Conservation (phyloP, 139 green algal species). For the Edaphochlamys debaryana region DNA sequence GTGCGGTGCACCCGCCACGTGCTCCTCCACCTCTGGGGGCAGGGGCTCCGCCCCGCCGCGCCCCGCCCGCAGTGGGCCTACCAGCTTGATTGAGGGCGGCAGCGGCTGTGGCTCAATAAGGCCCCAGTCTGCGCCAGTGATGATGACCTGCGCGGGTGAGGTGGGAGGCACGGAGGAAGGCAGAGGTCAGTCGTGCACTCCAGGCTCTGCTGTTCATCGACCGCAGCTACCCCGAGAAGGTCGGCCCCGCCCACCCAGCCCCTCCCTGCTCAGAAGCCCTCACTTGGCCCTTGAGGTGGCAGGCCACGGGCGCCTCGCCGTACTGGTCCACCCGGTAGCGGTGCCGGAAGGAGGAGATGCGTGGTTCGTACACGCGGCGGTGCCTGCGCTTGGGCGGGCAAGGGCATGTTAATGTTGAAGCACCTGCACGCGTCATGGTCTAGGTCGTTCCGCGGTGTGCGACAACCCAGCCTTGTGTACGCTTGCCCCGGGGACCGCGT, state of each 20-base stretch:
- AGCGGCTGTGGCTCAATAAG: constrained; percentile 36
- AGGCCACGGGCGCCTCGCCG: not conserved
- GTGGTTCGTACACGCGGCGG: not conserved
- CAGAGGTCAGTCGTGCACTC: too few relatives aligned
- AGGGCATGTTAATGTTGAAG: too few relatives aligned
- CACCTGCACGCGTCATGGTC: too few relatives aligned
- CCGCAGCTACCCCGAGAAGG: too few relatives aligned
- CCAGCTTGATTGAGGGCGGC: constrained; percentile 9
- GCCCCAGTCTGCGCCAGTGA: constrained; percentile 39
- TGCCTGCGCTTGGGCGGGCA: too few relatives aligned
- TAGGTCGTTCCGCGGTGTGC: too few relatives aligned
- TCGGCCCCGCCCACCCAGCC: not conserved
- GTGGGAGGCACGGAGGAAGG: too few relatives aligned
- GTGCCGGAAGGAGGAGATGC: constrained; percentile 2
- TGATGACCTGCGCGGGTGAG: not conserved
- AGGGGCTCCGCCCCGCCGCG: not conserved
- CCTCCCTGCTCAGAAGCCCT: not conserved
- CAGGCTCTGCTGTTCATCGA: too few relatives aligned
- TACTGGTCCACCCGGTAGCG: not conserved
- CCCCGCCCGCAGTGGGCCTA: constrained; percentile 16
- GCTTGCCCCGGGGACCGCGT: too few relatives aligned
- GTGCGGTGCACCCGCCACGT: not conserved
- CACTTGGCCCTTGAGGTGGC: not conserved
- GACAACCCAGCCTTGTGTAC: too few relatives aligned
- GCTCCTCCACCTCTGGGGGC: constrained; percentile 1